Evolutionary conservation across 1,139 yeast species (phyloP), one percentile per base, ranked within the genome.

Genomic region (Eremothecium sinecaudum): DNA sequence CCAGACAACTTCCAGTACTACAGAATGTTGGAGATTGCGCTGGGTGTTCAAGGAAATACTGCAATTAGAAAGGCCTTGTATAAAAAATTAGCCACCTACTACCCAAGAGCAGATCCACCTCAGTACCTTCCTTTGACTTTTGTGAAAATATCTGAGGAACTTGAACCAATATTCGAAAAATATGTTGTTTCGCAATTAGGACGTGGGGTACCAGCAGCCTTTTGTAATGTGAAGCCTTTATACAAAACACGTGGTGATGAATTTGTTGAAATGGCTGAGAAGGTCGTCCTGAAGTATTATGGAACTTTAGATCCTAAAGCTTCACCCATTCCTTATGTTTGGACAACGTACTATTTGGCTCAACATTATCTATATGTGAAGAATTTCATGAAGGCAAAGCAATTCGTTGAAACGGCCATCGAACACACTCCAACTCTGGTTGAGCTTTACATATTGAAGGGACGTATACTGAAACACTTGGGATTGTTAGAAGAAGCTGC

Each of bases 181-280:
- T 90, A 86, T 52, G 59, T 87, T 31, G 45, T 69, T 9, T 60
- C 66, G 3, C 82, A 79, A 52, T 69, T 92, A 48, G 62, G 69
- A 41, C 71, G 84, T 42, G 94, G 94, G 24, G 92, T 86, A 20
- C 98, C 98, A 4, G 83, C 96, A 1, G 71, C 93, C 5, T 90
- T 87, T 61, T 80, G 80, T 32, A 79, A 82, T 48, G 73, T 90
- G 36, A 86, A 87, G 59, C 82, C 92, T 1, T 66, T 87, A 43
- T 86, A 84, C 59, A 67, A 64, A 37, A 70, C 71, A 43, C 51
- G 57, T 37, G 19, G 40, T n/a, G 31, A 36, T 5, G 35, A 41
- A 10, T 39, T 52, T 11, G 41, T 54, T 2, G 54, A 53, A 10
- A 58, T 69, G 4, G 69, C 84, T 43, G 75, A 71, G 41, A 53